Evolutionary conservation across 352 stramenopile species (phyloP).

Genomic region (Pelagophyceae sp.): DNA sequence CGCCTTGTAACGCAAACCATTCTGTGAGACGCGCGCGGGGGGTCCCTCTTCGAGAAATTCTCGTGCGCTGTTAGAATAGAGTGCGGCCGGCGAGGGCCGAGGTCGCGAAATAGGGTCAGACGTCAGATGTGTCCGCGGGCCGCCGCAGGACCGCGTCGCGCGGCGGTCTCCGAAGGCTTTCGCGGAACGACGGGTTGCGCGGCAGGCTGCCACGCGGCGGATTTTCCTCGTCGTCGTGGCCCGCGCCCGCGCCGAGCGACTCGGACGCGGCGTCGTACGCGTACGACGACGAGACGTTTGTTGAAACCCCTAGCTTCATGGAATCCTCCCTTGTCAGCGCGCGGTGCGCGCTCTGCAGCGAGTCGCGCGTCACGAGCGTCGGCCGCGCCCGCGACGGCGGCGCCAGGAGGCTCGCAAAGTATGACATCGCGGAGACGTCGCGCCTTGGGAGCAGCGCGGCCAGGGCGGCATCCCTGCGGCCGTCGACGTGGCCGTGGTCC

Average conservation of each 20-base stretch:
- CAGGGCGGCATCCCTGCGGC: not conserved
- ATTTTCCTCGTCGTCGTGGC: not conserved
- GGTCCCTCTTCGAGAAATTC: too few species aligned
- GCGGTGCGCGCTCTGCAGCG: not conserved
- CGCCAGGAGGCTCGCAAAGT: not conserved
- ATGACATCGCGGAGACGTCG: not conserved
- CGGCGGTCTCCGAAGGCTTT: too few species aligned
- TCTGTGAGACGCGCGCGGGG: too few species aligned
- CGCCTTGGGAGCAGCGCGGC: not conserved
- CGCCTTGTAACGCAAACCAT: too few species aligned
- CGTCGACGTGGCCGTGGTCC: slow-evolving; percentile 11
- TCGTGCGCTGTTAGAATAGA: too few species aligned
- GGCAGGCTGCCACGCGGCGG: too few species aligned
- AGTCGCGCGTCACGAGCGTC: slow-evolving; percentile 4
- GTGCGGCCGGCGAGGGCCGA: too few species aligned
- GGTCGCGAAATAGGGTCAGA: too few species aligned
- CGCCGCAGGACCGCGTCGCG: too few species aligned
- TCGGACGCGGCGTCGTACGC: not conserved
- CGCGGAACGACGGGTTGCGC: too few species aligned
- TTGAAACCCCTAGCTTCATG: not conserved
- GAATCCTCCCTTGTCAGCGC: not conserved
- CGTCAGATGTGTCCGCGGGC: too few species aligned
- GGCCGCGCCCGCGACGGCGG: not conserved
- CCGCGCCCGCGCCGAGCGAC: not conserved
- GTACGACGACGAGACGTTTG: not conserved